Evolutionary conservation across 75 land plant species (phyloP).

Genomic region (Adiantum capillusveneris): DNA sequence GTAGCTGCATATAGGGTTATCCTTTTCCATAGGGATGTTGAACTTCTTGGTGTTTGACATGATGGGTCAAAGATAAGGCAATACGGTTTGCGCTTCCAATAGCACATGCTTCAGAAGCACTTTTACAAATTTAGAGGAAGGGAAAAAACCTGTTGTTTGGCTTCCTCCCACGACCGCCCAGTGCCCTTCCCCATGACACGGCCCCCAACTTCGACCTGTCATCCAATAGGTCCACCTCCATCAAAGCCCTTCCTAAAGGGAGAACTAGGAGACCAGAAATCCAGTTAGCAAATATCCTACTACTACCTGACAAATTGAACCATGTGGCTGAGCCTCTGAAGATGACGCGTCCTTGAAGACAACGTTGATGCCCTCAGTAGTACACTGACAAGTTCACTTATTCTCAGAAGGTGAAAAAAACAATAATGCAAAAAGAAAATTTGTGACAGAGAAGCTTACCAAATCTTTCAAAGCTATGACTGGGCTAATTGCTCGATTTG

Average conservation of each 20-base stretch:
- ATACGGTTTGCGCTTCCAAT: too few species aligned
- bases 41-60: too few species aligned
- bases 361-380: slow-evolving; percentile 18
- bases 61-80: too few species aligned
- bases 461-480: slow-evolving; percentile 21
- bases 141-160: slow-evolving; percentile 30
- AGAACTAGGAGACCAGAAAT: too few species aligned
- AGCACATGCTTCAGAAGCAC: too few species aligned
- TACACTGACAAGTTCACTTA: slow-evolving; percentile 10
- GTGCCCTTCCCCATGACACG: slow-evolving; percentile 30
- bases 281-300: too few species aligned
- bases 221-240: too few species aligned
- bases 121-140: background rate
- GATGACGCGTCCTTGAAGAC: slow-evolving; percentile 20
- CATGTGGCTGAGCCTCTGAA: slow-evolving; percentile 9
- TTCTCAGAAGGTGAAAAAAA: background rate
- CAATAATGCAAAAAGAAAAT: background rate
- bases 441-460: slow-evolving; percentile 10
- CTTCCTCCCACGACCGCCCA: slow-evolving; percentile 31
- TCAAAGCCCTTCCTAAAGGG: too few species aligned
- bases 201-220: slow-evolving; percentile 42
- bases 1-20: too few species aligned
- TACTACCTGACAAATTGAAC: slow-evolving; percentile 22
- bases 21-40: too few species aligned
- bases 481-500: slow-evolving; percentile 2